A percentile compares a stretch with the other conserved stretches of the same genome.
phyloP scores from a whole-genome alignment of 2,329 filamentous ascomycete species.

The Talaromyces funiculosus region DNA sequence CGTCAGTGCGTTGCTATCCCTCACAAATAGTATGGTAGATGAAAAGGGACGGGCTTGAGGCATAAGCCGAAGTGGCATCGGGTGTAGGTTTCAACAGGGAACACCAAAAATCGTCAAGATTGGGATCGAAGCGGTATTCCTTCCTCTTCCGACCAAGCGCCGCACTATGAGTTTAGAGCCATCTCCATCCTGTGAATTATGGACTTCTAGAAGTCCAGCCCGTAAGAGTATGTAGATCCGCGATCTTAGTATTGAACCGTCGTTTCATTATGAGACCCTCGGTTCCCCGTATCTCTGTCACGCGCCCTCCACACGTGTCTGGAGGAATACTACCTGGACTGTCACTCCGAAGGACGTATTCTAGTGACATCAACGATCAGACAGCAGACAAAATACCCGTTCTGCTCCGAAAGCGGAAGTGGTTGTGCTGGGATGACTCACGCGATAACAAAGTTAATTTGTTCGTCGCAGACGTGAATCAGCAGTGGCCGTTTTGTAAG shows the following conservation, averaged over 20 bases:
- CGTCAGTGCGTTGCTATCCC: background rate
- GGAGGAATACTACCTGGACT: background rate
- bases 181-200: too few relatives aligned
- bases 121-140: background rate
- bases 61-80: background rate
- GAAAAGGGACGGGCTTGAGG: background rate
- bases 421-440: background rate
- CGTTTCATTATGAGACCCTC: slow-evolving; percentile 1
- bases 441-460: background rate
- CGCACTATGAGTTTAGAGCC: too few relatives aligned
- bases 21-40: background rate
- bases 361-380: slow-evolving; percentile 5
- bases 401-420: slow-evolving; percentile 9
- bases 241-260: slow-evolving; percentile 2
- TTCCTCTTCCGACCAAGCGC: background rate
- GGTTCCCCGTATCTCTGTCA: slow-evolving; percentile 3
- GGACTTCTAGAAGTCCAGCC: too few relatives aligned
- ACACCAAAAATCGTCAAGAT: background rate
- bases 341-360: too few relatives aligned
- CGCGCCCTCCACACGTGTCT: slow-evolving; percentile 3
- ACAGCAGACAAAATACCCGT: background rate
- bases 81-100: background rate
- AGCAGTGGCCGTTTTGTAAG: background rate
- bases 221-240: background rate
- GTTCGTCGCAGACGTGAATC: background rate